Percentiles rank a stretch among this genome's conserved stretches.
Conservation (phyloP, 2,329 filamentous ascomycete genomes). For the Domatiomyces globalis region DNA sequence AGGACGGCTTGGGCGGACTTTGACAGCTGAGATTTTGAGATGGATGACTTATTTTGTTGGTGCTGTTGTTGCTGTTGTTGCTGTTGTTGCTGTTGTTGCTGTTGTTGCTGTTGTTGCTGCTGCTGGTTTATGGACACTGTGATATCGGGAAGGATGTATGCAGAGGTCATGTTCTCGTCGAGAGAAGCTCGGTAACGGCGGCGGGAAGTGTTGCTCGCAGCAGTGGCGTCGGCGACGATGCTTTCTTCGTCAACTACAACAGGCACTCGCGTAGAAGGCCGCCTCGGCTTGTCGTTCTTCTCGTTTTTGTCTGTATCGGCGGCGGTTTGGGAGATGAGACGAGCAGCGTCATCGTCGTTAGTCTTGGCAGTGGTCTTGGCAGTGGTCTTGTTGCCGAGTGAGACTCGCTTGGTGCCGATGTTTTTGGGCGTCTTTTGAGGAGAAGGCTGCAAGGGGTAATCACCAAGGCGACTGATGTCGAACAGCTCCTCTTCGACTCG, state of each 20-base stretch:
- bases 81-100: constrained; percentile 13
- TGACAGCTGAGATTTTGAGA: constrained; percentile 20
- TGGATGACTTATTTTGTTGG: constrained; percentile 9
- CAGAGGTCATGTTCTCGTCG: constrained; percentile 45
- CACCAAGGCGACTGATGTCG: constrained; percentile 11
- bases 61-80: constrained; percentile 18
- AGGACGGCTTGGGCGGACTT: constrained; percentile 29
- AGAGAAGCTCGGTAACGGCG: constrained; percentile 36
- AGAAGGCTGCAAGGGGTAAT: background rate
- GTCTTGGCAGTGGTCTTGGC: constrained; percentile 4
- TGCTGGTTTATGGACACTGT: constrained; percentile 28
- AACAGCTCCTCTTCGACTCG: constrained; percentile 17
- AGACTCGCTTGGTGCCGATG: background rate
- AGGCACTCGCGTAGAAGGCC: background rate
- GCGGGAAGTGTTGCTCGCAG: constrained; percentile 34
- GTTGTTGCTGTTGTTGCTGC: constrained; percentile 16
- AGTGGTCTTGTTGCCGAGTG: background rate
- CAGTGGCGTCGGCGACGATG: constrained; percentile 13
- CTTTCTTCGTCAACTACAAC: constrained; percentile 15
- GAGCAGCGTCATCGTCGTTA: constrained; percentile 15
- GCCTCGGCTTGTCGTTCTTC: background rate
- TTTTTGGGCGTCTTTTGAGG: background rate
- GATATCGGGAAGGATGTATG: constrained; percentile 51
- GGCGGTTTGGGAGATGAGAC: constrained; percentile 10
- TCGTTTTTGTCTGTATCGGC: background rate